phyloP scores from a whole-genome alignment of 768 basidiomycete genomes.

The Serendipita sp. region DNA sequence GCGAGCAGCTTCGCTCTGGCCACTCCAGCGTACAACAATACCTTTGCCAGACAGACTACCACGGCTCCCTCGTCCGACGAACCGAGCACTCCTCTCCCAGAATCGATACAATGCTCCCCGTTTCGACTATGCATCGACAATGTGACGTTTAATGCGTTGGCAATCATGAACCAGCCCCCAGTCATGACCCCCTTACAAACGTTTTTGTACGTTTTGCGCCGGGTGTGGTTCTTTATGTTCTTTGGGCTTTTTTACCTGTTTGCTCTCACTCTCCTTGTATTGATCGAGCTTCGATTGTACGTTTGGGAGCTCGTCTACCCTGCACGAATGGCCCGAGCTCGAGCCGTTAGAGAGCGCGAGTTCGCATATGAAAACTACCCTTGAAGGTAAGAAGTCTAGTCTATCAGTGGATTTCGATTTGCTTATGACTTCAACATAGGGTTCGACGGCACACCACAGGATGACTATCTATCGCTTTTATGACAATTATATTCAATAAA shows the following conservation, averaged over 20 bases:
- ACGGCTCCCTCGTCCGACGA: background rate
- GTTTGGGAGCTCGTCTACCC: background rate
- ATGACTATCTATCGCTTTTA: too few relatives aligned
- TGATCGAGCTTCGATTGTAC: background rate
- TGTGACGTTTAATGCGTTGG: background rate
- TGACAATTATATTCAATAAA: too few relatives aligned
- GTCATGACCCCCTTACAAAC: background rate
- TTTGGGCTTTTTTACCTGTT: background rate
- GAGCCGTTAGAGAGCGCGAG: background rate
- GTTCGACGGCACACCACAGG: too few relatives aligned
- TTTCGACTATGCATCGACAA: background rate
- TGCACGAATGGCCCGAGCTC: background rate
- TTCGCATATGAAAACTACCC: background rate
- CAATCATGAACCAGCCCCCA: background rate
- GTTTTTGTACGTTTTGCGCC: background rate
- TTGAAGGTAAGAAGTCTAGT: too few relatives aligned
- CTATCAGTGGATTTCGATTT: too few relatives aligned
- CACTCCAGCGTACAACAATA: slow-evolving; percentile 9
- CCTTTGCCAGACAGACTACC: background rate
- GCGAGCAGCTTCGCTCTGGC: slow-evolving; percentile 9
- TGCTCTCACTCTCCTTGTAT: too few relatives aligned
- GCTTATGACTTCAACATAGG: too few relatives aligned
- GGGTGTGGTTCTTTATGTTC: background rate
- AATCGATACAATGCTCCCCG: background rate
- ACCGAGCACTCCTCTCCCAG: background rate